These are phyloP conservation scores for Taphrina sp. DNA, from an alignment of 1,139 yeast species.

Conservation along the genomic window DNA sequence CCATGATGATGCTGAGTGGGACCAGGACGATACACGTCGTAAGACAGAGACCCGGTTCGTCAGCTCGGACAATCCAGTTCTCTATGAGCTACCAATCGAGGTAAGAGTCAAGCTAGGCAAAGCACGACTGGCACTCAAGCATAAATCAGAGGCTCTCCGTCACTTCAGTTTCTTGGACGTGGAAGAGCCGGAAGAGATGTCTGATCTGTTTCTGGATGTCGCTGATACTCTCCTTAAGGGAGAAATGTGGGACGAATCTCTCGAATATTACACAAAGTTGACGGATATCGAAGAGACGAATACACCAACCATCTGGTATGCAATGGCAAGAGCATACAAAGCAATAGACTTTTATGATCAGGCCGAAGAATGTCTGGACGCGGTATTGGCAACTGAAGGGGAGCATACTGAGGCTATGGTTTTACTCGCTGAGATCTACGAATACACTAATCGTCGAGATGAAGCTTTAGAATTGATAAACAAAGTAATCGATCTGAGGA, in stretches of 20 bases:
- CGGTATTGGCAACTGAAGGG: constrained; percentile 58
- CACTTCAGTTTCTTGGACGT: constrained; percentile 44
- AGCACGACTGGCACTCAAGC: constrained; percentile 63
- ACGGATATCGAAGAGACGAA: constrained; percentile 49
- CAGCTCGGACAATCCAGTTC: constrained; percentile 6
- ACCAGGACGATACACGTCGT: constrained; percentile 61
- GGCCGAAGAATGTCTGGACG: constrained; percentile 65
- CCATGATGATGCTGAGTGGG: constrained; percentile 70
- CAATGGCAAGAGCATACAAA: constrained; percentile 74
- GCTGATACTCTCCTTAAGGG: constrained; percentile 69
- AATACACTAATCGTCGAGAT: constrained; percentile 60
- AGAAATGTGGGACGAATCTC: constrained; percentile 70
- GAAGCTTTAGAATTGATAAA: constrained; percentile 59
- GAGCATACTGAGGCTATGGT: constrained; percentile 69
- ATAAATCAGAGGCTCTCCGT: constrained; percentile 65
- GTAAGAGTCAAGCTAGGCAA: constrained; percentile 77
- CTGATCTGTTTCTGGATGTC: constrained; percentile 74
- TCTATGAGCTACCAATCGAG: constrained; percentile 68
- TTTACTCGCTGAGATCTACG: constrained; percentile 77
- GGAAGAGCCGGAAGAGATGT: constrained; percentile 54
- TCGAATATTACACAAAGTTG: constrained; percentile 60
- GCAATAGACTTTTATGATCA: constrained; percentile 67
- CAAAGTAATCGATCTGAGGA: constrained; percentile 46
- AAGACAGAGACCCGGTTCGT: constrained; percentile 40
- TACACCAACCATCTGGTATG: constrained; percentile 53